These are phyloP conservation scores for Conticribra weissflogii DNA, from an alignment of 108 stramenopile species.

Conservation along the genomic window DNA sequence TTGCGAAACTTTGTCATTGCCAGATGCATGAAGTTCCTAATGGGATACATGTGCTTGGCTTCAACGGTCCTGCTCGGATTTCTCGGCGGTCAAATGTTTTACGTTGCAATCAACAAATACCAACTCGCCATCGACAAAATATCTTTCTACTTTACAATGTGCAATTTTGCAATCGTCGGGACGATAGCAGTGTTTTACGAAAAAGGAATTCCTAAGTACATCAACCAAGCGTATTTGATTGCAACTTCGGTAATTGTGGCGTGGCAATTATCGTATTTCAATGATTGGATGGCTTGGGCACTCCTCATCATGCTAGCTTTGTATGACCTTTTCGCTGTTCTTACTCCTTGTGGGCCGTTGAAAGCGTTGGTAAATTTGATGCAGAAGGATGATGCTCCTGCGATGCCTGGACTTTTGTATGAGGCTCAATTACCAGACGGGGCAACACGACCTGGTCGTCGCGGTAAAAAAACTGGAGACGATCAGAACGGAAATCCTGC, in stretches of 20 bases:
- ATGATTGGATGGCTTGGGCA: slow-evolving; percentile 96
- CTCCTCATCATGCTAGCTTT: slow-evolving; percentile 92
- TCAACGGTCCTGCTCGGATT: slow-evolving; percentile 83
- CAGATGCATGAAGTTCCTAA: slow-evolving; percentile 83
- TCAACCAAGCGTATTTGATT: slow-evolving; percentile 93
- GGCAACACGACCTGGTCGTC: slow-evolving; percentile 46
- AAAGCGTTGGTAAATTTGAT: slow-evolving; percentile 87
- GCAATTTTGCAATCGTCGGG: slow-evolving; percentile 94
- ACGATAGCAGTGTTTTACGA: slow-evolving; percentile 91
- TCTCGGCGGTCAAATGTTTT: slow-evolving; percentile 74
- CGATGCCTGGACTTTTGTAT: slow-evolving; percentile 96
- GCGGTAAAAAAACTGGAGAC: slow-evolving; percentile 1
- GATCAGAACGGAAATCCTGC: not conserved
- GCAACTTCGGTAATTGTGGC: slow-evolving; percentile 90
- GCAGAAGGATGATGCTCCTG: slow-evolving; percentile 82
- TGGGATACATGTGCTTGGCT: slow-evolving; percentile 89
- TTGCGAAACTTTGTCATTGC: not conserved
- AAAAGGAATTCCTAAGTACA: slow-evolving; percentile 81
- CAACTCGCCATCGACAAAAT: slow-evolving; percentile 74
- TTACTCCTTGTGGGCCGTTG: slow-evolving; percentile 96
- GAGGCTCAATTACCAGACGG: slow-evolving; percentile 81
- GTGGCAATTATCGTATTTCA: slow-evolving; percentile 93
- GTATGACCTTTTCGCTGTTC: slow-evolving; percentile 95
- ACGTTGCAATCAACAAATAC: slow-evolving; percentile 60
- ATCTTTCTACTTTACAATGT: slow-evolving; percentile 85